Evolutionary conservation across 306 rosid species (phyloP).

Genomic region (Dryas octopetala): DNA sequence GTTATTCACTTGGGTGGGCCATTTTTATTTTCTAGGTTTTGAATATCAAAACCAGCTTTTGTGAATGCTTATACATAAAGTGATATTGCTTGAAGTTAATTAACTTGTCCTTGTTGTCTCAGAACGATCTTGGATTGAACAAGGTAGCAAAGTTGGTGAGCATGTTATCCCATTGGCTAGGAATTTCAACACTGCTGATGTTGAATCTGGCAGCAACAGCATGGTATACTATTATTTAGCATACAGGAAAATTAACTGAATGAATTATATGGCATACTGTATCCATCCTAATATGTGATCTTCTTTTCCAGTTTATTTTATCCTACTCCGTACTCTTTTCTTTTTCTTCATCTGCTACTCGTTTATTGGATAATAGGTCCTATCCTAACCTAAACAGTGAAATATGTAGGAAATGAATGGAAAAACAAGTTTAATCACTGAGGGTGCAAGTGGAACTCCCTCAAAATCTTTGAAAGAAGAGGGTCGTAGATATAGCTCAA

Average conservation of each 20-base stretch:
- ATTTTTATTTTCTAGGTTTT: not conserved
- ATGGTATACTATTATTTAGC: slow-evolving; percentile 42
- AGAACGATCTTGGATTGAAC: slow-evolving; percentile 89
- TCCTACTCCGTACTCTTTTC: not conserved
- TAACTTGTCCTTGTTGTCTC: slow-evolving; percentile 27
- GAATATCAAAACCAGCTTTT: not conserved
- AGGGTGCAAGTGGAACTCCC: slow-evolving; percentile 35
- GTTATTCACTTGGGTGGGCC: slow-evolving; percentile 6
- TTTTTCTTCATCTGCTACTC: not conserved
- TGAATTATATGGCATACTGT: not conserved
- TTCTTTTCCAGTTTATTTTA: not conserved
- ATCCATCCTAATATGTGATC: not conserved
- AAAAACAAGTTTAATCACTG: slow-evolving; percentile 37
- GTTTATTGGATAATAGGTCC: not conserved
- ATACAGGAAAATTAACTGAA: not conserved
- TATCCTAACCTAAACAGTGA: slow-evolving; percentile 13
- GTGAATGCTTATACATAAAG: not conserved
- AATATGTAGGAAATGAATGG: slow-evolving; percentile 70
- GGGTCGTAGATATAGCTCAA: slow-evolving; percentile 58
- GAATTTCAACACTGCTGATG: slow-evolving; percentile 65
- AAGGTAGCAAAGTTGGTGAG: slow-evolving; percentile 85
- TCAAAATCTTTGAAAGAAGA: slow-evolving; percentile 60
- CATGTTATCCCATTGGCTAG: slow-evolving; percentile 88
- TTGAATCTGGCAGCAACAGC: slow-evolving; percentile 57
- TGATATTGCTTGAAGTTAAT: slow-evolving; percentile 1